Percentiles rank a stretch among this genome's conserved stretches.
phyloP scores from a whole-genome alignment of 2,329 filamentous ascomycete genomes.

The Ustulina deusta region DNA sequence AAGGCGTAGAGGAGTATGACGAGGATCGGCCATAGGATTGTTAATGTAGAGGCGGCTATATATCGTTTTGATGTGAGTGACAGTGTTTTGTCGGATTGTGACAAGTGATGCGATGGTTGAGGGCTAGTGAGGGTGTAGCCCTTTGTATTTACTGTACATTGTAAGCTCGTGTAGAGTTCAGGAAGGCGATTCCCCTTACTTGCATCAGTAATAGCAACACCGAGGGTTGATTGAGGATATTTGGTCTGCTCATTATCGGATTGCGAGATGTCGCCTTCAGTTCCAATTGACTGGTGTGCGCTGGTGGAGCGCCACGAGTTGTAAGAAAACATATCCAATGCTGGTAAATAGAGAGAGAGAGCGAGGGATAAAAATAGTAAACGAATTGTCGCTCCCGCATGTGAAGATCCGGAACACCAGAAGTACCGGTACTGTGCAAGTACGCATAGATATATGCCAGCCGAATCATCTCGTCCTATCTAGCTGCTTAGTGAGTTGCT shows the following conservation, averaged over 20 bases:
- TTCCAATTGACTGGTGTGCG: not conserved
- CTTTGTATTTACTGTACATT: not conserved
- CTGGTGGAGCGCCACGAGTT: not conserved
- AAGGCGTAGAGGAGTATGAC: conserved; percentile 17
- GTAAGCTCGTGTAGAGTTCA: not conserved
- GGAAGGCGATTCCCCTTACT: not conserved
- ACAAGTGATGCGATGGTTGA: not conserved
- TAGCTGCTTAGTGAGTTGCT: no score
- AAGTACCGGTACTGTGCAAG: no score
- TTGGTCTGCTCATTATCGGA: not conserved
- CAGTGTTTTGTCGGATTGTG: not conserved
- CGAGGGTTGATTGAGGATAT: not conserved
- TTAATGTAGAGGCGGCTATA: not conserved
- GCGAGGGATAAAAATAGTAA: no score
- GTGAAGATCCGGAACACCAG: not conserved
- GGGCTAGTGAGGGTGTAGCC: not conserved
- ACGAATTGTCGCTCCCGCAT: no score
- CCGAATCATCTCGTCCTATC: no score
- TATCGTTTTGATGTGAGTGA: not conserved
- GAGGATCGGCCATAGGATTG: conserved; percentile 5
- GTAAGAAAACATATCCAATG: not conserved
- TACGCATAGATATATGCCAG: no score
- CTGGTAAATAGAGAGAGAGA: not conserved
- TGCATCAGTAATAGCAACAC: not conserved
- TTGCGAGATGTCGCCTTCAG: not conserved